Evolutionary conservation across 352 stramenopile species (phyloP), one percentile per base, ranked within the genome.

Genomic region (Globisporangium emineosum): DNA sequence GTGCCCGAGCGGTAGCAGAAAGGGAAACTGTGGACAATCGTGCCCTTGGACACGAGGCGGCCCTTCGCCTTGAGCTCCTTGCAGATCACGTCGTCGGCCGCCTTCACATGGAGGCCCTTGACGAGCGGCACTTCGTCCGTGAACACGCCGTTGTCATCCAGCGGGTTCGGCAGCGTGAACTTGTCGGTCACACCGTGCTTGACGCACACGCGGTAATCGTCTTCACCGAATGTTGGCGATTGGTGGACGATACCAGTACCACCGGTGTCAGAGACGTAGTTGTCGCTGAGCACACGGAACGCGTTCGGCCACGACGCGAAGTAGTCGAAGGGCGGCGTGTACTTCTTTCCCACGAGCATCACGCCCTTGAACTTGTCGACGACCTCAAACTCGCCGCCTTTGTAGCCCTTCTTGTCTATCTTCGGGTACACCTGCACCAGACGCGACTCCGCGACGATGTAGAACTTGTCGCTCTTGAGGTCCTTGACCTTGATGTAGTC

Each of bases 1-100:
- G 98, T 99, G 70, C 99, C 97, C n/a, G 95, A 99, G 67, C 98
- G 87, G 94, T 98, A 99, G 82, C 98, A 99, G 84, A 99, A 99
- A 27, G 98, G 98, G 78, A 99, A 99, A 64, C 89, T 98, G 90
- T 99, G 98, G 65, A 97, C 88, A 57, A 99, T 93, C 60, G 90
- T 95, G 70, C 93, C 94, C 78, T 99, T 99, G 33, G 97, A 92
- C 9, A 99, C 83, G 23, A 99, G 82, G n/a, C 95, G 86, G 49
- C 94, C 97, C 30, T 83, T 81, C 2, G 81, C 86, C 79, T 99
- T 99, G 17, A 99, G 72, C 8, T 94, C 71, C 49, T 93, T 85
- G 77, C 97, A 99, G 33, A 99, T 96, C 3, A 94, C 89, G 25
- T 98, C 89, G 78, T 99, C 98, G 0, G 97, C 97, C n/a, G 97